phyloP scores from a whole-genome alignment of 2,329 filamentous ascomycete species.

The Scolecobasidium constrictum region DNA sequence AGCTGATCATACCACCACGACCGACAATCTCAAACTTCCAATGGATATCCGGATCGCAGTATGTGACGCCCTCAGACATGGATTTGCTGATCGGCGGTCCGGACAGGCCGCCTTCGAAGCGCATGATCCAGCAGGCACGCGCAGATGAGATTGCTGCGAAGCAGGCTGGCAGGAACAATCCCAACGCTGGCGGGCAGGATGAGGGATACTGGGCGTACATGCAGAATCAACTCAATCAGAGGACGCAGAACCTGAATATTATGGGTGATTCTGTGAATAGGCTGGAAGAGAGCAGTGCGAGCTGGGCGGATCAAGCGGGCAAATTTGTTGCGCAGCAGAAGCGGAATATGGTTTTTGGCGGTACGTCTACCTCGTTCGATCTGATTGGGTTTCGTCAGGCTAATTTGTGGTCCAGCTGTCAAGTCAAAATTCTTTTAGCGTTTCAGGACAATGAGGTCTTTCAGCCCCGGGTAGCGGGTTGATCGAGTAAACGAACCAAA shows the following conservation, averaged over 20 bases:
- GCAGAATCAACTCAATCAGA: constrained; percentile 74
- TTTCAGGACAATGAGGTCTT: too few relatives aligned
- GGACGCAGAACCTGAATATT: constrained; percentile 76
- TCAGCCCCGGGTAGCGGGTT: too few relatives aligned
- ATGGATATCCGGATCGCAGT: constrained; percentile 93
- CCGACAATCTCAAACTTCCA: constrained; percentile 93
- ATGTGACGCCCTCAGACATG: constrained; percentile 76
- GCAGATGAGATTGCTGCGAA: constrained; percentile 23
- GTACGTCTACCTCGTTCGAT: constrained; percentile 21
- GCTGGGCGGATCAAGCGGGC: constrained; percentile 77
- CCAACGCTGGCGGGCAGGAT: constrained; percentile 31
- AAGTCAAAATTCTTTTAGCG: constrained; percentile 1
- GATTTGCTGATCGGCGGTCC: constrained; percentile 85
- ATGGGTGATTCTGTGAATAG: constrained; percentile 79
- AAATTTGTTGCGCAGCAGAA: constrained; percentile 86
- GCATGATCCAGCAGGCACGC: constrained; percentile 68
- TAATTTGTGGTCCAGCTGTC: constrained; percentile 1
- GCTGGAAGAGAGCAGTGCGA: constrained; percentile 67
- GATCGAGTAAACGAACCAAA: too few relatives aligned
- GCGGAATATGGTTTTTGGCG: constrained; percentile 66
- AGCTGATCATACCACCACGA: constrained; percentile 61
- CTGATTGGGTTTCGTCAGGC: not conserved
- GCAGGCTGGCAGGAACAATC: constrained; percentile 20
- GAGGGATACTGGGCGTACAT: constrained; percentile 68
- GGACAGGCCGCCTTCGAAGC: constrained; percentile 76